A percentile compares a stretch with the other conserved stretches of the same genome.
phyloP scores from a whole-genome alignment of 345 rosid genomes.

The Diplotaxis tenuifolia region DNA sequence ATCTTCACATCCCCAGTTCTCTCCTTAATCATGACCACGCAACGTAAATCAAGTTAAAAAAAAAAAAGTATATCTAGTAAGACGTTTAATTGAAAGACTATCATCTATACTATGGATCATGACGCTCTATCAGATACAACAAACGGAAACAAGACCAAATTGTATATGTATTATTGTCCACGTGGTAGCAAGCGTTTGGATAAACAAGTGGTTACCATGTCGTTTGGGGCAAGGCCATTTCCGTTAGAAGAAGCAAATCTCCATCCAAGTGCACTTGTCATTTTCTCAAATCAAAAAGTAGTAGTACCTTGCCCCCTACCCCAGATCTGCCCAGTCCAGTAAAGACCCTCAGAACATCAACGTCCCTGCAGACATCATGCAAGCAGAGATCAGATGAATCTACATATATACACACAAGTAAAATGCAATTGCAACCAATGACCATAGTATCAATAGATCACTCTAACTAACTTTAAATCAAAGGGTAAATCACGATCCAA shows the following conservation, averaged over 20 bases:
- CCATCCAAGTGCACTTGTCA: constrained; percentile 92
- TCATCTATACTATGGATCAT: constrained; percentile 3
- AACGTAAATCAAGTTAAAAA: constrained; percentile 13
- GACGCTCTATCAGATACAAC: not conserved
- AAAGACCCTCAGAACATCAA: not conserved
- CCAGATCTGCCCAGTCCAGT: not conserved
- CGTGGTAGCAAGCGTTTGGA: no score
- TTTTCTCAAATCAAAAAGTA: constrained; percentile 29
- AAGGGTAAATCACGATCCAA: constrained; percentile 21
- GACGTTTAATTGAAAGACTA: not conserved
- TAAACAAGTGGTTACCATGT: constrained; percentile 47
- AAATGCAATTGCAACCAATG: constrained; percentile 8
- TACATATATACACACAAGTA: not conserved
- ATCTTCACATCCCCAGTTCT: constrained; percentile 73
- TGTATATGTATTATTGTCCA: not conserved
- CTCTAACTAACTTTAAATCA: constrained; percentile 2
- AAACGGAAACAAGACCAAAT: not conserved
- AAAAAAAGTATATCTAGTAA: not conserved
- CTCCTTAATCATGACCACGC: constrained; percentile 51
- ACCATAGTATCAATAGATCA: not conserved
- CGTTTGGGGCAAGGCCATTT: constrained; percentile 62
- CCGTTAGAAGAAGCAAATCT: constrained; percentile 73
- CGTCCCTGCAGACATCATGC: not conserved
- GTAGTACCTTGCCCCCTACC: constrained; percentile 25
- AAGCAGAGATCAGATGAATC: not conserved